Base-by-base conservation (phyloP, 2,329 filamentous ascomycete species). In the Phymatotrichopsis omnivora region DNA sequence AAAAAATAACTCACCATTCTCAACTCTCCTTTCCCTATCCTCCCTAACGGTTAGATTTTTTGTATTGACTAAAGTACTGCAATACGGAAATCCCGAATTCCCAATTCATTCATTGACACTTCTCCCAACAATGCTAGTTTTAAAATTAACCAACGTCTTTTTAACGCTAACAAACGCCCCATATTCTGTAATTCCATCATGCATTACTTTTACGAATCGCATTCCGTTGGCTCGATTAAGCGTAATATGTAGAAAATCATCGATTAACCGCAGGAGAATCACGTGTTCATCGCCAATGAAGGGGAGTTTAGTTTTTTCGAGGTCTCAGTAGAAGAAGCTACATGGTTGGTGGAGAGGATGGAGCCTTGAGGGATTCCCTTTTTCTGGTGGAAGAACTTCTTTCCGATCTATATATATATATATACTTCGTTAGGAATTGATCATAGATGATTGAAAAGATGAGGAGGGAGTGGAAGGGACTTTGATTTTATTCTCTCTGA, bases 31-130 rank as follows among this genome's bases (percentile, higher is more conserved):
- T 25, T 75, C 70, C 33, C 72, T 68, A 57, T 85, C 78, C 59
- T 82, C 86, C 57, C 68, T 71, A 36, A 96, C 73, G 49, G 85
- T 77, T 24, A 98, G 67, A 0, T 80, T 85, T 38, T 65, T 65
- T 12, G 76, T 82, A 60, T 93, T 69, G 56, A 98, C 85, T 11
- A 76, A 63, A 30, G 76, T 75, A 28, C 89, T 89, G 60, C 89
- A 96, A 63, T 94, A 98, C 0, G 89, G 85, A 60, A 96, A 95
- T 59, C 59, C n/a, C n/a, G n/a, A n/a, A n/a, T n/a, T n/a, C n/a
- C n/a, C n/a, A n/a, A n/a, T n/a, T n/a, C n/a, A n/a, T n/a, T n/a
- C n/a, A n/a, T n/a, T 0, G 56, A 57, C 2, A 60, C 60, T 61
- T 5, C 61, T 59, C 0, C 71, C 75, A 20, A 71, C 63, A 28